Base-by-base conservation (phyloP, 2,329 filamentous ascomycete species). In the Colletotrichum sp. region DNA sequence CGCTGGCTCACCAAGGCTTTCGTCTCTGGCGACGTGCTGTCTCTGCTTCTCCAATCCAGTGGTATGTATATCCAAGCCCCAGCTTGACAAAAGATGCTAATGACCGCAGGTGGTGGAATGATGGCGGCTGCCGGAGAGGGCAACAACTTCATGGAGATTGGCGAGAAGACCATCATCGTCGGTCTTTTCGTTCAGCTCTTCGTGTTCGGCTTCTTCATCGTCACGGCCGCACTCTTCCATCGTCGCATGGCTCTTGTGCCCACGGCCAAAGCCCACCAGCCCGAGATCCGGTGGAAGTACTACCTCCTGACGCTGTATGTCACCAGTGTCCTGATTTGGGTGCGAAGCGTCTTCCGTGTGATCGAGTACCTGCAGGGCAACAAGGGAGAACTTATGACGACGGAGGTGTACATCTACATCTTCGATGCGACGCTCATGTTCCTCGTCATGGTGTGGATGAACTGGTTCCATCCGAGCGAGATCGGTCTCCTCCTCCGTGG, bases 141-240 rank as follows among this genome's bases (percentile, higher is more conserved):
- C 22, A 71, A 73, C 62, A 72, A 72, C 63, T 55, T 76, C 30
- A 67, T 77, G 66, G 63, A 80, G 18, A 39, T 82, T 2, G 88
- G 88, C 15, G 82, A 89, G 76, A 85, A 87, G 18, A 81, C 91
- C 67, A 87, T 92, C 16, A 82, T 92, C 16, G 86, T 78, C 5
- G 90, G 90, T 10, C 82, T 93, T 4, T 82, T 89, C n/a, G 80
- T 91, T 3, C 91, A 93, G 78, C 85, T 92, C 4, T 52, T 88
- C 26, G 84, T 89, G 59, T 91, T 92, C 76, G 83, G 84, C 18
- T 83, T 91, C 63, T 92, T 92, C 79, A 81, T 91, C 12, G 59
- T 87, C 5, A 84, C 86, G 0, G 84, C 88, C 0, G 76, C 84
- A 1, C 77, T 88, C 1, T 90, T 90, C 80, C 87, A 91, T 74